Conservation (phyloP, 441 rosid genomes). For the Gossypium aridum region DNA sequence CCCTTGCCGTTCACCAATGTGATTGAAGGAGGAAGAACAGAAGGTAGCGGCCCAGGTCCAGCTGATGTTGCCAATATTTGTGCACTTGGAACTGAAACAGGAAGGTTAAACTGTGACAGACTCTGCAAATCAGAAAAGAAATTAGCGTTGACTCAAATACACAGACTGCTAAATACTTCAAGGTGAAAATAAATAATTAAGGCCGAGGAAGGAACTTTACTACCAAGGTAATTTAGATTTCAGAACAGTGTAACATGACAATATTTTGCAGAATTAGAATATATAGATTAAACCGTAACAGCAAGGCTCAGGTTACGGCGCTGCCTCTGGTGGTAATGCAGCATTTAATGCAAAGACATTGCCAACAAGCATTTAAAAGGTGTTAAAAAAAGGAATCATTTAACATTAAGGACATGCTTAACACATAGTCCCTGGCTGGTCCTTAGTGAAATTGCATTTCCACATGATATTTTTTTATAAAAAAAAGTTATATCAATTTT, state of each 20-base stretch:
- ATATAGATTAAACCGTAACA: background rate
- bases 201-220: background rate
- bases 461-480: background rate
- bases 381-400: background rate
- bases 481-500: too few species aligned
- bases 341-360: background rate
- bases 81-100: slow-evolving; percentile 82
- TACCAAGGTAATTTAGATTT: slow-evolving; percentile 5
- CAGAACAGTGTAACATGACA: background rate
- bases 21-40: slow-evolving; percentile 47
- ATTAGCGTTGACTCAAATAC: too few species aligned
- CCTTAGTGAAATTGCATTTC: background rate
- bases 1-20: slow-evolving; percentile 48
- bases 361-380: background rate
- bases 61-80: slow-evolving; percentile 55
- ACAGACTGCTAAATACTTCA: too few species aligned
- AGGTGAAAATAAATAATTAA: too few species aligned
- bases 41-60: slow-evolving; percentile 49
- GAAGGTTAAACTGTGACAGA: slow-evolving; percentile 97
- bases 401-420: too few species aligned
- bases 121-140: slow-evolving; percentile 52
- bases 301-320: background rate
- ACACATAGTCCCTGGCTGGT: background rate
- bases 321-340: background rate
- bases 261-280: background rate